Percentiles rank a stretch among this genome's conserved stretches.
Evolutionary conservation across 805 yeast genomes (phyloP).

Genomic region (Kluyveromyces nonfermentans): DNA sequence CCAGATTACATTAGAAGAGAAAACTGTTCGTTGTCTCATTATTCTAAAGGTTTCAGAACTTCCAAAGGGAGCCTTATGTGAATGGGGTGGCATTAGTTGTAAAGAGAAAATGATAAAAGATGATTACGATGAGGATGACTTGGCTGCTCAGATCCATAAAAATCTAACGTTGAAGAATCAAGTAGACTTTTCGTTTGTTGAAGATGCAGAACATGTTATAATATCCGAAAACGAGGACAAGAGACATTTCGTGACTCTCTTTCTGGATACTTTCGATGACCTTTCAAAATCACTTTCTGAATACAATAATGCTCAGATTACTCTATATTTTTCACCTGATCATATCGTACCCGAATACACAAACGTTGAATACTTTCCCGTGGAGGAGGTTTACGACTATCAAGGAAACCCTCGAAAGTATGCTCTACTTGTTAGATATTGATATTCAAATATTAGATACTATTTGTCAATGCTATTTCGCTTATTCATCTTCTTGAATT

Average conservation of each 20-base stretch:
- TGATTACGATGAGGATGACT: slow-evolving; percentile 36
- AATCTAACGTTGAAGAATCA: slow-evolving; percentile 1
- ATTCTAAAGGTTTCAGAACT: slow-evolving; percentile 47
- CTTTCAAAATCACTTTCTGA: slow-evolving; percentile 3
- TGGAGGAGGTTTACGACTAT: slow-evolving; percentile 19
- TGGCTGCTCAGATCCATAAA: slow-evolving; percentile 1
- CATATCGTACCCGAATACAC: slow-evolving; percentile 5
- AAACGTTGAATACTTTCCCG: slow-evolving; percentile 21
- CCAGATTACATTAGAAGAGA: slow-evolving; percentile 14
- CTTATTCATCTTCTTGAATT: too few species aligned
- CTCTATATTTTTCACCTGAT: slow-evolving; percentile 11
- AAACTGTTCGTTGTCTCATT: slow-evolving; percentile 29
- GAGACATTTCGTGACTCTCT: slow-evolving; percentile 15
- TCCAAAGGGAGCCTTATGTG: slow-evolving; percentile 58
- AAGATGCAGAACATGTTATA: neutral
- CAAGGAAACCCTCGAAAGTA: slow-evolving; percentile 12
- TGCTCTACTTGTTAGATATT: slow-evolving; percentile 13
- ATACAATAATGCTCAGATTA: slow-evolving; percentile 8
- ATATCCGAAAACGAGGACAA: slow-evolving; percentile 1
- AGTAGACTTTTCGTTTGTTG: neutral
- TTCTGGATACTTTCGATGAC: slow-evolving; percentile 9
- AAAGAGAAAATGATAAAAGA: slow-evolving; percentile 30
- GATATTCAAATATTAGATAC: too few species aligned
- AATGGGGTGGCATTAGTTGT: slow-evolving; percentile 64
- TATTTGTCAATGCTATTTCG: too few species aligned